A percentile compares a stretch with the other conserved stretches of the same genome.
These are phyloP conservation scores for Rhododendron ferrugineum DNA, from an alignment of 148 eudicot species.

Conservation along the genomic window DNA sequence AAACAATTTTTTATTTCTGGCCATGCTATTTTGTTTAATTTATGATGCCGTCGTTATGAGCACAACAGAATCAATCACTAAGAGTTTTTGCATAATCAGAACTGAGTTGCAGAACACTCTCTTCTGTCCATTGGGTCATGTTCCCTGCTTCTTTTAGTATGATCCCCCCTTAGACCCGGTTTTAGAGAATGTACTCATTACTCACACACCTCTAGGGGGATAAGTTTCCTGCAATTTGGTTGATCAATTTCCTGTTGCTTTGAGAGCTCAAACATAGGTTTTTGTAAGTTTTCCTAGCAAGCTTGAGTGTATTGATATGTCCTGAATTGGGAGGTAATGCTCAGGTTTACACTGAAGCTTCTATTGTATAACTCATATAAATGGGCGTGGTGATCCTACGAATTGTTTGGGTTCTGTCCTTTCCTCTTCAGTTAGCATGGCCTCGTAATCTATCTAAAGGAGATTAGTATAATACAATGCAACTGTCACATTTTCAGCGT, in stretches of 20 bases:
- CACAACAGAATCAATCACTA: background rate
- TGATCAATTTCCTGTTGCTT: background rate
- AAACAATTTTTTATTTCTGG: background rate
- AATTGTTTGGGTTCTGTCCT: background rate
- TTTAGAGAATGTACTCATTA: background rate
- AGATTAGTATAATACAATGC: background rate
- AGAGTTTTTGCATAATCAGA: background rate
- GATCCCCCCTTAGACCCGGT: background rate
- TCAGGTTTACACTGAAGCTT: background rate
- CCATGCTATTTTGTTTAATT: background rate
- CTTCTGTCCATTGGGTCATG: background rate
- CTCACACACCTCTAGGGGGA: background rate
- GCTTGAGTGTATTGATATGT: background rate
- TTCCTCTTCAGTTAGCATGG: background rate
- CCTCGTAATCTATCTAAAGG: background rate
- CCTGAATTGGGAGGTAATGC: background rate
- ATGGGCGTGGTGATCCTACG: background rate
- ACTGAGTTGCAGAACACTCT: background rate
- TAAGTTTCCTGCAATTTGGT: background rate
- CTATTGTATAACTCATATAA: background rate
- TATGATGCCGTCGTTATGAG: background rate
- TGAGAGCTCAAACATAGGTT: background rate
- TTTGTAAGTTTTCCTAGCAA: background rate
- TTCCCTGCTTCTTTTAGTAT: background rate
- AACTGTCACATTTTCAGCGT: background rate